A percentile compares a stretch with the other conserved stretches of the same genome.
Evolutionary conservation across 75 land plant genomes (phyloP).

Genomic region (Sequoia sempervirens): DNA sequence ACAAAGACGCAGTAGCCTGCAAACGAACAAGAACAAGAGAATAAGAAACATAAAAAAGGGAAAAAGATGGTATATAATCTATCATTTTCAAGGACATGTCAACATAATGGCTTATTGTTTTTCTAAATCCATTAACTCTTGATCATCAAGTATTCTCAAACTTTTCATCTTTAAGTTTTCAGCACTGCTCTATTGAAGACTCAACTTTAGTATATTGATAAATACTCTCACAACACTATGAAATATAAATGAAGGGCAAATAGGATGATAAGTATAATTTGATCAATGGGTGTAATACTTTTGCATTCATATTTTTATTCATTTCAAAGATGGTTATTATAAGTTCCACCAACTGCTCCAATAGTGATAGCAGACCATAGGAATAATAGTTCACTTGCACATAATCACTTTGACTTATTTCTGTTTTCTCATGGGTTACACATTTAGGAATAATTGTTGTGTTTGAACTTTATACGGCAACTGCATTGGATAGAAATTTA

Average conservation of each 20-base stretch:
- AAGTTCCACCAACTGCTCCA: neutral
- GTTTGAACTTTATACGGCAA: too few species aligned
- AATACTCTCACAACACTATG: neutral
- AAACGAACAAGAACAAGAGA: neutral
- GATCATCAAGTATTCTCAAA: neutral
- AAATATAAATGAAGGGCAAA: neutral
- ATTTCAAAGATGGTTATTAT: neutral
- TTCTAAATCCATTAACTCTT: neutral
- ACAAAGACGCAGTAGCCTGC: constrained; percentile 82
- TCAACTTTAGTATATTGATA: neutral
- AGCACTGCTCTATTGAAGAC: neutral
- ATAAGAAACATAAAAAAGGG: neutral
- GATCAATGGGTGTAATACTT: neutral
- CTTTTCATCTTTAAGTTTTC: neutral
- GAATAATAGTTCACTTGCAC: too few species aligned
- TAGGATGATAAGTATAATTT: neutral
- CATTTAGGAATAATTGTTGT: too few species aligned
- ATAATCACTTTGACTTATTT: too few species aligned
- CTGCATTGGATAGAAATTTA: too few species aligned
- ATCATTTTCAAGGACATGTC: neutral
- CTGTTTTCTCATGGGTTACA: too few species aligned
- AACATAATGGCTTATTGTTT: neutral
- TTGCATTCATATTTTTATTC: neutral
- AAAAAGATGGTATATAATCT: neutral
- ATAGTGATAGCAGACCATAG: neutral